Evolutionary conservation across 306 rosid species (phyloP).

Genomic region (Sindora glabra): DNA sequence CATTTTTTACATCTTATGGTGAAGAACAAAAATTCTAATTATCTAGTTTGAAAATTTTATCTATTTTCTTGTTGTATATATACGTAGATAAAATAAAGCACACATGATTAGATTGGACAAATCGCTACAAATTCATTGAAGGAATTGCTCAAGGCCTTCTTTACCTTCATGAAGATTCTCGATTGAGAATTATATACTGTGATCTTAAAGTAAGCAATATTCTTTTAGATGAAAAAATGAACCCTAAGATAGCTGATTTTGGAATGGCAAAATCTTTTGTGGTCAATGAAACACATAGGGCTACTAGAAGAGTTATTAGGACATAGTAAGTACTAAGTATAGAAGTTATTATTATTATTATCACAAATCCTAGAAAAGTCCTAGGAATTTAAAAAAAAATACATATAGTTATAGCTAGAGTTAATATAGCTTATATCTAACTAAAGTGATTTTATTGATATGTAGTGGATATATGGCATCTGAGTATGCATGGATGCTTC

Average conservation of each 20-base stretch:
- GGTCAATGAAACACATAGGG: slow-evolving; percentile 20
- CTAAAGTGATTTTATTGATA: no score
- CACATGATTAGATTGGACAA: slow-evolving; percentile 21
- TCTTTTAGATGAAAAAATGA: slow-evolving; percentile 30
- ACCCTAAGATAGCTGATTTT: slow-evolving; percentile 41
- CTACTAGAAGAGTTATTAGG: slow-evolving; percentile 28
- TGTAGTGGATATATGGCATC: not conserved
- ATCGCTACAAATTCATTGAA: slow-evolving; percentile 21
- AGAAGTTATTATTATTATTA: no score
- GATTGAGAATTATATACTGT: slow-evolving; percentile 20
- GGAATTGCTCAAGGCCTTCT: slow-evolving; percentile 33
- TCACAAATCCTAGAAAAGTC: no score
- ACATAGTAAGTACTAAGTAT: no score
- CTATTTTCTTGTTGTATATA: no score
- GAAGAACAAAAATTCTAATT: no score
- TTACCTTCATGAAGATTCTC: slow-evolving; percentile 48
- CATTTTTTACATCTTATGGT: no score
- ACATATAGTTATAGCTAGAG: no score
- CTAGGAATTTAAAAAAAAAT: no score
- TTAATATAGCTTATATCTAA: no score
- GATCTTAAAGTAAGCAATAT: slow-evolving; percentile 38
- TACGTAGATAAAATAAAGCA: slow-evolving; percentile 20
- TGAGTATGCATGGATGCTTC: not conserved
- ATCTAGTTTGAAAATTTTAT: no score
- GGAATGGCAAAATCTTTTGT: slow-evolving; percentile 35